Evolutionary conservation across 169 alveolate species (phyloP), one percentile per base, ranked within the genome.

Genomic region (Eimeria falciformis): DNA sequence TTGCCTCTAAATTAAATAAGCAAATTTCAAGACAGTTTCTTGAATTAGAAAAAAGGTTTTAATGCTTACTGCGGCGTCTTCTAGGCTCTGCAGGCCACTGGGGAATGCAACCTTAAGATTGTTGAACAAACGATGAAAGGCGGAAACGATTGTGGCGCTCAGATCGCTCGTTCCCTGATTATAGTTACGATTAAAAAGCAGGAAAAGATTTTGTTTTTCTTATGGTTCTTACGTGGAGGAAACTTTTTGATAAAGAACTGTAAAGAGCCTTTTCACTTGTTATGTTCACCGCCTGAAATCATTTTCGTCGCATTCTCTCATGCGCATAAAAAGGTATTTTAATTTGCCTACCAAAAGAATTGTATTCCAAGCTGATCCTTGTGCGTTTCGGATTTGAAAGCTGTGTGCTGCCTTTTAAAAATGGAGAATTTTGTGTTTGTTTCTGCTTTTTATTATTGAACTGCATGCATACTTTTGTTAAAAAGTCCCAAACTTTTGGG

Each of bases 211-310:
- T 47, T 47, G 58, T 47, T 47, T 47, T 14, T 47, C 14, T 47
- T 47, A 0, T n/a, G 21, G 4, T 12, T 4, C 25, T 14, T 21
- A 78, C 87, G 62, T 78, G 87, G 3, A 78, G 69, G 14, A n/a
- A 58, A 50, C 87, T 78, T 37, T 78, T 78, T 9, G 87, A 47
- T 25, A 78, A 50, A 55, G 87, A 78, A 37, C 87, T 46, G 71
- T 37, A 78, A 18, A 78, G 87, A 47, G 87, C 55, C 29, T 78
- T 78, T 12, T 50, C 58, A 37, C 87, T 78, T 43, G 69, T 29
- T 6, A 78, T n/a, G 29, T 78, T 58, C 3, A 50, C 53, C 0
- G 87, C 87, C 87, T 78, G 53, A 45, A 45, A 3, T n/a, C 18
- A 5, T 73, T 25, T 18, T 43, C 37, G 5, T 27, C 78, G 47